Conservation (phyloP, 2,329 filamentous ascomycete genomes). For the Hyphodiscus sp. region DNA sequence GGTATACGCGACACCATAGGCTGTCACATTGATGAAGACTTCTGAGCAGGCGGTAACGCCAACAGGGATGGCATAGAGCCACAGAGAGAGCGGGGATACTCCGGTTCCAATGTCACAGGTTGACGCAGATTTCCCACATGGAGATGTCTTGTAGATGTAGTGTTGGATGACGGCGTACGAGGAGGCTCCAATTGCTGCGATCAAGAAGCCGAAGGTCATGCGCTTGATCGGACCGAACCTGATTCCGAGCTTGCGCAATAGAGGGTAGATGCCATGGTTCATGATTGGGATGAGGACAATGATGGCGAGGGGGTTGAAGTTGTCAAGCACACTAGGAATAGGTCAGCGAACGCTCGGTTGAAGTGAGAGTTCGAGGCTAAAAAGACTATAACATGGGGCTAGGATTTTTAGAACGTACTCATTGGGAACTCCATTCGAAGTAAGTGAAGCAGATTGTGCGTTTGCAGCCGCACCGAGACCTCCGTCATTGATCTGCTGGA, state of each 20-base stretch:
- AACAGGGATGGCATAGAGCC: slow-evolving; percentile 50
- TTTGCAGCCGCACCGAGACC: slow-evolving; percentile 45
- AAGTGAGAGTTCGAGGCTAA: no score
- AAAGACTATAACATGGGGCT: no score
- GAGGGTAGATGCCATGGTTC: slow-evolving; percentile 62
- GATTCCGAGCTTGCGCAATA: slow-evolving; percentile 55
- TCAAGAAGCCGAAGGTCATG: slow-evolving; percentile 63
- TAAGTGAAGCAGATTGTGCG: slow-evolving; percentile 54
- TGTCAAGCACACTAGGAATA: slow-evolving; percentile 65
- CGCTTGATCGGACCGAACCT: slow-evolving; percentile 69
- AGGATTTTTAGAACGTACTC: no score
- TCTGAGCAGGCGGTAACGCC: slow-evolving; percentile 43
- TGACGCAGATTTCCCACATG: slow-evolving; percentile 44
- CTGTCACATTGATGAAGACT: slow-evolving; percentile 45
- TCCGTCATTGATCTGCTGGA: slow-evolving; percentile 32
- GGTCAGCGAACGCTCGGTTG: no score
- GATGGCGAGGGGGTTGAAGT: slow-evolving; percentile 69
- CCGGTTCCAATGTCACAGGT: slow-evolving; percentile 16
- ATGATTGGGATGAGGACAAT: slow-evolving; percentile 68
- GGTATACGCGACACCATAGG: slow-evolving; percentile 45
- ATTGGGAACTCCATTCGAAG: slow-evolving; percentile 66
- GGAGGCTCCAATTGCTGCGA: slow-evolving; percentile 54
- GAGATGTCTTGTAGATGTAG: slow-evolving; percentile 55
- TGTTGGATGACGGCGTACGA: slow-evolving; percentile 50
- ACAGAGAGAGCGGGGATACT: slow-evolving; percentile 30